A percentile compares a stretch with the other conserved stretches of the same genome.
Conservation (phyloP, 305 asterid species). For the Fraxinus greggii region DNA sequence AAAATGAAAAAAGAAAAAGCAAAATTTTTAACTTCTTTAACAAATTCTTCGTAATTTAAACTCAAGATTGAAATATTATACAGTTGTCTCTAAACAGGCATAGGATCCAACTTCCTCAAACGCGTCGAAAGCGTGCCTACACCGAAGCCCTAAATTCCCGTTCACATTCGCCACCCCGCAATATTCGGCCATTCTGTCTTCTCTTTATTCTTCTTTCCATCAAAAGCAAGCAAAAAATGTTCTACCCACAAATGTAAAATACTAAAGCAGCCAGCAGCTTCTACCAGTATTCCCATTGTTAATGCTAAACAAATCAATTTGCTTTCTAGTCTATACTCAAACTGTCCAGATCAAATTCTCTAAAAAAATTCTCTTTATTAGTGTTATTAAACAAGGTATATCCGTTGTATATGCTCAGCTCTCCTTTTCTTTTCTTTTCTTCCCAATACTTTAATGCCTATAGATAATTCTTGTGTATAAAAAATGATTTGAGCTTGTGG, state of each 20-base stretch:
- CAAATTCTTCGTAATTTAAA: too few relatives aligned
- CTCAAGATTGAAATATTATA: background rate
- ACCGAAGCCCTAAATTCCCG: background rate
- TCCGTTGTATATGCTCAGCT: constrained; percentile 22
- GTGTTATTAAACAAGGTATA: constrained; percentile 24
- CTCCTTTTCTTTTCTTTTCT: constrained; percentile 21
- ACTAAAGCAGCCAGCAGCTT: constrained; percentile 13
- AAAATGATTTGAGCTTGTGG: constrained; percentile 3
- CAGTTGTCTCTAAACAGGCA: background rate
- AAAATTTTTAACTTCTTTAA: too few relatives aligned
- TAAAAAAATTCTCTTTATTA: background rate
- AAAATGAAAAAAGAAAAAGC: too few relatives aligned
- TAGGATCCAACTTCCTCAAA: background rate
- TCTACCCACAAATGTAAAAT: background rate
- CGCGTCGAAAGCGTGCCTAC: background rate
- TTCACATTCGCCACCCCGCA: background rate
- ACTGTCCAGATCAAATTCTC: constrained; percentile 14
- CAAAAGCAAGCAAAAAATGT: background rate
- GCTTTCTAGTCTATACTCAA: constrained; percentile 17
- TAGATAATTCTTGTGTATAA: background rate
- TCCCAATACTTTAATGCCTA: background rate
- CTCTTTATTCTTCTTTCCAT: background rate
- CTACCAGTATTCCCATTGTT: constrained; percentile 27
- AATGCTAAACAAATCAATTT: background rate
- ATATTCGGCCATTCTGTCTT: background rate